Evolutionary conservation across 768 basidiomycete genomes (phyloP).

Genomic region (Trametes meyenii): DNA sequence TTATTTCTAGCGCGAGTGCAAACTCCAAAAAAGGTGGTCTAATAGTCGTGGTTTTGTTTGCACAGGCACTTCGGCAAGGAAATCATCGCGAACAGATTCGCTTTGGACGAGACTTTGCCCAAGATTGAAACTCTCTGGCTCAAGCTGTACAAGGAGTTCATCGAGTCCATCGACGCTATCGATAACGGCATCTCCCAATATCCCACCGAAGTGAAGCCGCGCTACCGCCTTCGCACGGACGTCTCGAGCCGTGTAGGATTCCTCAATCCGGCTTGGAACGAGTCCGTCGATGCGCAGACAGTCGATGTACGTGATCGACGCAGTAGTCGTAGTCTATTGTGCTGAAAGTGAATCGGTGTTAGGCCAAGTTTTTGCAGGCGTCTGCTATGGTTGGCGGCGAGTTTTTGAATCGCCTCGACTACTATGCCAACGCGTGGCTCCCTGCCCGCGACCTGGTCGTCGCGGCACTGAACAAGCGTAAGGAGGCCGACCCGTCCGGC

Average conservation of each 20-base stretch:
- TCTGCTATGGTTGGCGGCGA: constrained; percentile 84
- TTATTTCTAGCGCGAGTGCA: constrained; percentile 4
- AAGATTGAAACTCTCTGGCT: constrained; percentile 80
- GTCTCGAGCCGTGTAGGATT: constrained; percentile 79
- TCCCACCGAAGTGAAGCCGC: constrained; percentile 60
- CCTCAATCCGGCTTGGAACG: constrained; percentile 94
- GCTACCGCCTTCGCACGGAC: constrained; percentile 81
- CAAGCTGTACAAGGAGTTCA: constrained; percentile 94
- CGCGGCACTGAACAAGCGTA: constrained; percentile 59
- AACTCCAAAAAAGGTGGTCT: neutral
- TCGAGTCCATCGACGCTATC: constrained; percentile 92
- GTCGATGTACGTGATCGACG: constrained; percentile 63
- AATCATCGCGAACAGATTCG: constrained; percentile 68
- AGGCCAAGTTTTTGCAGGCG: constrained; percentile 79
- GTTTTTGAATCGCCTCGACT: constrained; percentile 77
- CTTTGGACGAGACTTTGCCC: constrained; percentile 54
- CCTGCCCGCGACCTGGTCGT: constrained; percentile 84
- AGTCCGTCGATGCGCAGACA: constrained; percentile 61
- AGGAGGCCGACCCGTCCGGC: constrained; percentile 62
- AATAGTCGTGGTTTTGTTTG: too few relatives aligned
- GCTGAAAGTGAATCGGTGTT: constrained; percentile 7
- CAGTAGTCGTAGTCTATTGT: neutral
- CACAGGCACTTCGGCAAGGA: constrained; percentile 86
- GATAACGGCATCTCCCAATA: constrained; percentile 95
- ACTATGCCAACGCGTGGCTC: constrained; percentile 88